These are phyloP conservation scores for Thuidium tamariscinum DNA, from an alignment of 225 moss, liverwort and hornwort species.

Conservation along the genomic window DNA sequence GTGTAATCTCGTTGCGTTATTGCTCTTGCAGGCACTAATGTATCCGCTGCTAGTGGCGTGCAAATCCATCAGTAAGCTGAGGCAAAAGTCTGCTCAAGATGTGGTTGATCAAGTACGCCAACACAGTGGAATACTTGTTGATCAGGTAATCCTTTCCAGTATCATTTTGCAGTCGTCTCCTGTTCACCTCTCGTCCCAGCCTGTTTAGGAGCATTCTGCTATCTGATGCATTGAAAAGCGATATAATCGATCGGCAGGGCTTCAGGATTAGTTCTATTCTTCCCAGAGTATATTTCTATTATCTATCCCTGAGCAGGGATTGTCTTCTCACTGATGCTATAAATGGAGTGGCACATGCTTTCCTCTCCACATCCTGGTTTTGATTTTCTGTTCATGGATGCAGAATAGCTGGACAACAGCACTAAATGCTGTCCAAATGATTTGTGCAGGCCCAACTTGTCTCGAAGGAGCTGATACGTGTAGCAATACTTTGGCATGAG, in stretches of 20 bases:
- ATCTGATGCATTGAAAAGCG: background rate
- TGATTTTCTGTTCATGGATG: background rate
- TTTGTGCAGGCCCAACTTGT: constrained; percentile 88
- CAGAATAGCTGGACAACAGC: background rate
- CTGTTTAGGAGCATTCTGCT: background rate
- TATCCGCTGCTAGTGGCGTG: constrained; percentile 88
- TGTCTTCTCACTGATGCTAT: background rate
- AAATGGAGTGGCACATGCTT: background rate
- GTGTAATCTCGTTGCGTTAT: background rate
- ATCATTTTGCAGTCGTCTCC: background rate
- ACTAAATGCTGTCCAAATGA: background rate
- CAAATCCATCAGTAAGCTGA: constrained; percentile 64
- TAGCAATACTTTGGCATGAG: constrained; percentile 99
- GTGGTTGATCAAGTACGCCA: constrained; percentile 94
- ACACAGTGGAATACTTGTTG: constrained; percentile 80
- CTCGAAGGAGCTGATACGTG: constrained; percentile 89
- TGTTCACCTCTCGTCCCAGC: background rate
- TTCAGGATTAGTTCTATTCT: background rate
- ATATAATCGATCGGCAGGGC: background rate
- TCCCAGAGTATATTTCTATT: background rate
- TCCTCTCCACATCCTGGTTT: background rate
- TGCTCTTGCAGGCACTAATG: constrained; percentile 59
- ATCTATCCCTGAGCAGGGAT: background rate
- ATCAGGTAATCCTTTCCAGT: constrained; percentile 50
- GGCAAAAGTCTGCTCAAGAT: constrained; percentile 62